These are phyloP conservation scores for Gamsiella multidivaricata DNA, from an alignment of 192 early-diverging fungal genomes.

Conservation along the genomic window DNA sequence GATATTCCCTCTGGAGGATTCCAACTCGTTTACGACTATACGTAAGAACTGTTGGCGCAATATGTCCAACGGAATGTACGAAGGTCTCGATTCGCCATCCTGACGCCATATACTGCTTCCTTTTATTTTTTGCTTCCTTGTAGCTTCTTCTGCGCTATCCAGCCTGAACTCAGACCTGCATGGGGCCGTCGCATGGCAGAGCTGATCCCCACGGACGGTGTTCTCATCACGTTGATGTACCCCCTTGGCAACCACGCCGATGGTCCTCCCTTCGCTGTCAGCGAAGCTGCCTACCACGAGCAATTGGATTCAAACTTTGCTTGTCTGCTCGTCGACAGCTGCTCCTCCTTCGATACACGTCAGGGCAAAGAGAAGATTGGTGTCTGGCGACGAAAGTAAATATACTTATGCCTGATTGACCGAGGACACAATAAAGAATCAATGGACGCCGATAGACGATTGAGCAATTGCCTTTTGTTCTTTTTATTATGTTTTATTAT, in stretches of 20 bases:
- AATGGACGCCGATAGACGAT: no score
- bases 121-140: background rate
- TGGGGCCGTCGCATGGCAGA: constrained; percentile 77
- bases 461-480: no score
- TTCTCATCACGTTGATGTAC: constrained; percentile 82
- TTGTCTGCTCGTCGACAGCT: constrained; percentile 68
- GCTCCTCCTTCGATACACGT: constrained; percentile 66
- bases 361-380: constrained; percentile 71
- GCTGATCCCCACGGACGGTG: constrained; percentile 72
- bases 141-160: constrained; percentile 85
- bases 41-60: constrained; percentile 54
- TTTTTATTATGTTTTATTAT: no score
- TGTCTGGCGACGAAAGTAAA: constrained; percentile 70
- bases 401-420: no score
- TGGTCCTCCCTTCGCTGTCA: constrained; percentile 81
- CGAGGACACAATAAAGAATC: no score
- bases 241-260: constrained; percentile 73
- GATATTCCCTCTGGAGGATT: constrained; percentile 63
- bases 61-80: background rate
- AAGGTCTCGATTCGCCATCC: no score
- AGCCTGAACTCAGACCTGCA: constrained; percentile 64
- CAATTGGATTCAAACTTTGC: constrained; percentile 70
- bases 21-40: constrained; percentile 86
- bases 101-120: background rate
- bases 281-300: constrained; percentile 69